phyloP scores from a whole-genome alignment of 106 monocot genomes.

The Dactylorhiza incarnata region DNA sequence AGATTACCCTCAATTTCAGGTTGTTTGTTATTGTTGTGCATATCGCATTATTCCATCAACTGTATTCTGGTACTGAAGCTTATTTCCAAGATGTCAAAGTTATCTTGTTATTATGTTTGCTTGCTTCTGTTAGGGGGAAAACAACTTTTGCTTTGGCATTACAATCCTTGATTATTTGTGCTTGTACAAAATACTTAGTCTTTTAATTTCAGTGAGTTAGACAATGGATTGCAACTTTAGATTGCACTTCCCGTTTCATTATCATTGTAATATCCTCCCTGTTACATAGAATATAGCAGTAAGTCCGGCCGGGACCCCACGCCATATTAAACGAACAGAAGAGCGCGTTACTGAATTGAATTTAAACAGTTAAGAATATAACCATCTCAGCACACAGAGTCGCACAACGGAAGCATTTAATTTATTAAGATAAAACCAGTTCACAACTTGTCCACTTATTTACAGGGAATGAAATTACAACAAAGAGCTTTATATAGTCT shows the following conservation, averaged over 20 bases:
- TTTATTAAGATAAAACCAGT: too few species aligned
- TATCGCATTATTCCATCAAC: background rate
- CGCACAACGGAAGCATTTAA: too few species aligned
- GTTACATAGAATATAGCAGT: too few species aligned
- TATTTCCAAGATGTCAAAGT: background rate
- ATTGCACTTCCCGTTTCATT: background rate
- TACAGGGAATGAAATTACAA: too few species aligned
- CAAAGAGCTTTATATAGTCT: too few species aligned
- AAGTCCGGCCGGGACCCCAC: too few species aligned
- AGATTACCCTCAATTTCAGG: conserved; percentile 99
- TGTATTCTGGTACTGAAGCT: background rate
- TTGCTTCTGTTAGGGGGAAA: background rate
- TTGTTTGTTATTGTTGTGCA: conserved; percentile 6
- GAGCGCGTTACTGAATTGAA: too few species aligned
- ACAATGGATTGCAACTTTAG: background rate
- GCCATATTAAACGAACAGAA: too few species aligned
- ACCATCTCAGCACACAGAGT: too few species aligned
- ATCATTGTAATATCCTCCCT: too few species aligned
- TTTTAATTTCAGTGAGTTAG: background rate
- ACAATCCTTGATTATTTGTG: background rate
- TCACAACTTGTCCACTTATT: too few species aligned
- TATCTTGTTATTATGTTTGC: background rate
- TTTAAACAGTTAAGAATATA: too few species aligned
- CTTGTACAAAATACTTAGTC: background rate
- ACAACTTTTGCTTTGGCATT: background rate